A percentile compares a stretch with the other conserved stretches of the same genome.
phyloP scores from a whole-genome alignment of 2,329 filamentous ascomycete species.

The Helotiales sp. region DNA sequence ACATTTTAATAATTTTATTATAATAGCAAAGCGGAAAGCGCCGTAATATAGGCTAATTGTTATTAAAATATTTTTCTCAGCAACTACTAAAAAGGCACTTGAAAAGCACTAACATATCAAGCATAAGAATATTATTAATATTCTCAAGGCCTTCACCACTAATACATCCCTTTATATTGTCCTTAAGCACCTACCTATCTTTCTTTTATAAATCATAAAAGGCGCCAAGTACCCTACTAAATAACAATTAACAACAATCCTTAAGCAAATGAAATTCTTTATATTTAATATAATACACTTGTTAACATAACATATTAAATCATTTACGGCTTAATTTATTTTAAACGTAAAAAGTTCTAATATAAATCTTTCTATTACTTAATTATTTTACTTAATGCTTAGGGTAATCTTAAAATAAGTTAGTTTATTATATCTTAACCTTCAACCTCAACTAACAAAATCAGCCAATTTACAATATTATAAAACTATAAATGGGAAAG shows the following conservation, averaged over 20 bases:
- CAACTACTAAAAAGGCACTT: background rate
- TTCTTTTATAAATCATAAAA: background rate
- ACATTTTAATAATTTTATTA: background rate
- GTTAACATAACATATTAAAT: background rate
- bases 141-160: background rate
- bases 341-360: background rate
- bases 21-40: background rate
- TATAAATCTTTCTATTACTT: background rate
- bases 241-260: background rate
- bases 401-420: constrained; percentile 4
- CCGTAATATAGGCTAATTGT: background rate
- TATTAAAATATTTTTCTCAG: background rate
- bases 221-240: background rate
- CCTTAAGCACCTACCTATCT: background rate
- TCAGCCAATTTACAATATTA: background rate
- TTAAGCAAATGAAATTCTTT: background rate
- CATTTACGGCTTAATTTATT: background rate
- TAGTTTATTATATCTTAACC: too few species aligned
- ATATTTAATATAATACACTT: background rate
- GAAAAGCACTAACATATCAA: background rate
- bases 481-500: too few species aligned
- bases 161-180: background rate
- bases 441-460: background rate
- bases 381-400: background rate
- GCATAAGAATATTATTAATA: background rate